A percentile compares a stretch with the other conserved stretches of the same genome.
Evolutionary conservation across 148 eudicot genomes (phyloP).

Genomic region (Rhododendron ovatum): DNA sequence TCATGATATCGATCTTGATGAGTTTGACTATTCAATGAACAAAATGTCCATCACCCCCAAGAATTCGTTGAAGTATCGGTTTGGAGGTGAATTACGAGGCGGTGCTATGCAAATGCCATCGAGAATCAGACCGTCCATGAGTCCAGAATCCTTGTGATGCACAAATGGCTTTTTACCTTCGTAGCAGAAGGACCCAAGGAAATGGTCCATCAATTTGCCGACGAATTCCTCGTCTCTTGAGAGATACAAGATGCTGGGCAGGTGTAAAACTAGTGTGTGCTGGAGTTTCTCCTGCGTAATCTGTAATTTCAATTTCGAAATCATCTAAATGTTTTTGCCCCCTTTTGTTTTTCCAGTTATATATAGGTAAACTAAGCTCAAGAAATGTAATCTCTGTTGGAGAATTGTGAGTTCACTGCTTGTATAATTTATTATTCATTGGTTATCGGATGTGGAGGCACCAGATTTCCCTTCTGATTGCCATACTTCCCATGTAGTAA

Average conservation of each 20-base stretch:
- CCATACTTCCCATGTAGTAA: neutral
- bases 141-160: conserved; percentile 60
- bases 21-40: conserved; percentile 50
- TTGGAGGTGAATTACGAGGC: conserved; percentile 19
- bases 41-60: conserved; percentile 93
- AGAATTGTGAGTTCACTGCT: neutral
- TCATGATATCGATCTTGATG: conserved; percentile 38
- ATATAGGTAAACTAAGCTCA: neutral
- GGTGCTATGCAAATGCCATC: conserved; percentile 69
- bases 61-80: conserved; percentile 33
- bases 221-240: neutral
- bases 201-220: neutral
- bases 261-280: neutral
- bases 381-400: neutral
- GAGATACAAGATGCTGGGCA: neutral
- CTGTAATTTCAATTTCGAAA: neutral
- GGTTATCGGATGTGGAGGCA: no score
- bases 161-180: neutral
- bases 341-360: neutral
- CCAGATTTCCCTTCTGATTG: neutral
- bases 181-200: neutral
- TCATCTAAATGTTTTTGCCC: neutral
- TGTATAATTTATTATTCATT: neutral
- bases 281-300: neutral
- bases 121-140: conserved; percentile 77